Base-by-base conservation (phyloP, 306 rosid genomes). In the Echinosophora koreensis region DNA sequence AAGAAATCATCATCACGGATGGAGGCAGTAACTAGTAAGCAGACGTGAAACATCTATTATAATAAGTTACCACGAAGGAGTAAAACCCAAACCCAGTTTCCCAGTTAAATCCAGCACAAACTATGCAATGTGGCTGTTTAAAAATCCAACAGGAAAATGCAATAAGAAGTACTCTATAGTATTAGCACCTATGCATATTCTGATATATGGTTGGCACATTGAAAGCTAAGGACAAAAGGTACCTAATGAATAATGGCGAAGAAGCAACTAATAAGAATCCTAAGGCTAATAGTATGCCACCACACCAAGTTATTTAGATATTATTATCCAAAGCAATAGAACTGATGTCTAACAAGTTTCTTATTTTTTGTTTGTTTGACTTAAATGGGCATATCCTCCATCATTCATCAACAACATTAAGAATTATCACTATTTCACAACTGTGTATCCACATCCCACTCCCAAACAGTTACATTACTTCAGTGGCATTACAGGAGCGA, bases 161-260 rank as follows among this genome's bases (percentile, higher is more conserved):
- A 52, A 5, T 51, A n/a, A 34, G 51, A 14, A 41, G 12, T 58
- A 78, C 12, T 5, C 2, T 27, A 17, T 16, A 52, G 42, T 58
- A 52, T 49, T 54, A 58, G 27, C 22, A 16, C 64, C 42, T 52
- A 17, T 3, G 37, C 58, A 32, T 65, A 55, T 44, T 71, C 16
- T 8, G 38, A 60, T 34, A 60, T 49, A 9, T 39, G 17, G 27
- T 46, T 50, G 35, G 37, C 44, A 34, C 18, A 12, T 13, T 66
- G 41, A 80, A 57, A 66, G 62, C 49, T 39, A 39, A 27, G 47
- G 34, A 50, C 35, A 65, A n/a, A 46, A 37, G 30, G 46, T 42
- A 71, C 49, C 39, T 58, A 44, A 67, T 44, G 75, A 66, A 41
- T 10, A 39, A 41, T 52, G 83, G 27, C 18, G 18, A 18, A 72